Evolutionary conservation across 805 yeast genomes (phyloP).

Genomic region (Saturnispora bothae): DNA sequence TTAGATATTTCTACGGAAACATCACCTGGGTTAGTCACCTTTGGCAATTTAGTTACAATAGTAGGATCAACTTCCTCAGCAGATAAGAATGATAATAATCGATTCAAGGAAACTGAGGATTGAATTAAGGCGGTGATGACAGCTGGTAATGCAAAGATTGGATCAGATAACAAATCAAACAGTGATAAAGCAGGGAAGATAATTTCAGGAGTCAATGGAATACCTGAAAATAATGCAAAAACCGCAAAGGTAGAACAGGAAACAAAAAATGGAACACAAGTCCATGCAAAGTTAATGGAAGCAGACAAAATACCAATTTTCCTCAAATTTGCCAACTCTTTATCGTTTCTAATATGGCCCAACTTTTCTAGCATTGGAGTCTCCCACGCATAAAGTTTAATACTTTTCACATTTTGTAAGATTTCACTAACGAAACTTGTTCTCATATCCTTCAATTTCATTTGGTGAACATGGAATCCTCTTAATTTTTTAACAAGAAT

Average conservation of each 20-base stretch:
- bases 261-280: slow-evolving; percentile 53
- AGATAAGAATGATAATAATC: slow-evolving; percentile 40
- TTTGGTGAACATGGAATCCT: slow-evolving; percentile 39
- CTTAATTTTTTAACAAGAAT: slow-evolving; percentile 36
- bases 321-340: slow-evolving; percentile 42
- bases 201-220: slow-evolving; percentile 54
- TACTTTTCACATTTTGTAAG: slow-evolving; percentile 47
- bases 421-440: slow-evolving; percentile 51
- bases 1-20: slow-evolving; percentile 34
- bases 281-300: slow-evolving; percentile 46
- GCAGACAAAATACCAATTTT: slow-evolving; percentile 40
- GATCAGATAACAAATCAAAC: slow-evolving; percentile 47
- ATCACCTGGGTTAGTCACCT: slow-evolving; percentile 20
- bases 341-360: slow-evolving; percentile 42
- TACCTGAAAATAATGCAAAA: slow-evolving; percentile 34
- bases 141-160: slow-evolving; percentile 49
- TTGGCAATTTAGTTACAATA: slow-evolving; percentile 21
- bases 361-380: slow-evolving; percentile 47
- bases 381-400: slow-evolving; percentile 66
- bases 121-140: slow-evolving; percentile 48
- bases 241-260: slow-evolving; percentile 50
- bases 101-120: slow-evolving; percentile 44
- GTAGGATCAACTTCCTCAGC: slow-evolving; percentile 33
- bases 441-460: slow-evolving; percentile 54
- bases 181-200: slow-evolving; percentile 60